Evolutionary conservation across 805 yeast species (phyloP).

Genomic region (Candida chauliodis): DNA sequence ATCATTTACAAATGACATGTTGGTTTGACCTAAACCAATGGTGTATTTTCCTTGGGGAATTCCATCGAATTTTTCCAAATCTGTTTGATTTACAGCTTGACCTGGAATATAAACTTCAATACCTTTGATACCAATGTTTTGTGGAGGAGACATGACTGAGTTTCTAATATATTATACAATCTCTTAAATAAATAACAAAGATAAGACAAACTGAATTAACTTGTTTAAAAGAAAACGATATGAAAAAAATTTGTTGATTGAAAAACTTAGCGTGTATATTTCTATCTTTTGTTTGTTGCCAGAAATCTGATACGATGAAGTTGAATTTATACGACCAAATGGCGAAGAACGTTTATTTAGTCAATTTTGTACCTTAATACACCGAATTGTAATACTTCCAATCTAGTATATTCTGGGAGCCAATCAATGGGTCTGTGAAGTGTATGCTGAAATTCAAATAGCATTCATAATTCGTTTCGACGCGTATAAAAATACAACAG

Average conservation of each 20-base stretch:
- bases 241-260: constrained; percentile 4
- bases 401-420: too few relatives aligned
- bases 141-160: constrained; percentile 20
- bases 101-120: constrained; percentile 86
- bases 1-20: constrained; percentile 96
- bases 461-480: too few relatives aligned
- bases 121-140: constrained; percentile 94
- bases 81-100: constrained; percentile 73
- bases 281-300: constrained; percentile 2
- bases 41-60: constrained; percentile 95
- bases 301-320: background rate
- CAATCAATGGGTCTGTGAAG: too few relatives aligned
- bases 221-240: background rate
- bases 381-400: too few relatives aligned
- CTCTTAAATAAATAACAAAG: background rate
- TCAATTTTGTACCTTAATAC: too few relatives aligned
- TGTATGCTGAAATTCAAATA: too few relatives aligned
- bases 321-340: background rate
- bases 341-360: too few relatives aligned
- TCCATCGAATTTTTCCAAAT: constrained; percentile 78
- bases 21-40: constrained; percentile 97
- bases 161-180: background rate
- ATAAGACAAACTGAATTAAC: background rate
- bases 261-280: constrained; percentile 3
- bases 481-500: too few relatives aligned